A percentile compares a stretch with the other conserved stretches of the same genome.
Conservation (phyloP, 148 eudicot species). For the Spergularia bocconei region DNA sequence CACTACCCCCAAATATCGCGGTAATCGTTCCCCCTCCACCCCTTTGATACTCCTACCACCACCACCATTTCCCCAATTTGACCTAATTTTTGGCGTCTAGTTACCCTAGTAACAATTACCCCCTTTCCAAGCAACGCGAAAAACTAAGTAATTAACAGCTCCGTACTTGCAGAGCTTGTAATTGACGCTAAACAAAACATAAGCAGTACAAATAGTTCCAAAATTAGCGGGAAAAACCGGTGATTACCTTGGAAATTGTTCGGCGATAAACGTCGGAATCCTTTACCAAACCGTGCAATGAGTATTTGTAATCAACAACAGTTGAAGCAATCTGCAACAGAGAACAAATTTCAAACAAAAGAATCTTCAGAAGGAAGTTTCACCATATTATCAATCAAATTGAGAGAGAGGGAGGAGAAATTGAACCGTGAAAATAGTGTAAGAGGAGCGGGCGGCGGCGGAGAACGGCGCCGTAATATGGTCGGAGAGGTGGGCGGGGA, state of each 20-base stretch:
- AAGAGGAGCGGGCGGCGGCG: conserved; percentile 67
- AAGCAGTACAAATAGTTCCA: too few species aligned
- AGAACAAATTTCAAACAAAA: not conserved
- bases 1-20: too few species aligned
- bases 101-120: too few species aligned
- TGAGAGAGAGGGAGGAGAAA: conserved; percentile 1
- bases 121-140: too few species aligned
- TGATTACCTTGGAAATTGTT: conserved; percentile 52
- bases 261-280: conserved; percentile 52
- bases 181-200: too few species aligned
- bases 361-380: not conserved
- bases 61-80: too few species aligned
- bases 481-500: conserved; percentile 24
- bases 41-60: too few species aligned
- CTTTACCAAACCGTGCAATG: conserved; percentile 47
- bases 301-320: conserved; percentile 73
- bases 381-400: not conserved
- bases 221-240: not conserved
- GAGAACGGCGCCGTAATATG: conserved; percentile 36
- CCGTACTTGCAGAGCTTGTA: too few species aligned
- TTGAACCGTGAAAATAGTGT: conserved; percentile 60
- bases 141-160: too few species aligned
- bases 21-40: too few species aligned
- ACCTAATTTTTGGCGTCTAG: too few species aligned
- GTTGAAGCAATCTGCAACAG: conserved; percentile 53